These are phyloP conservation scores for Cucumis cinereus DNA, from an alignment of 306 rosid species.

Conservation along the genomic window DNA sequence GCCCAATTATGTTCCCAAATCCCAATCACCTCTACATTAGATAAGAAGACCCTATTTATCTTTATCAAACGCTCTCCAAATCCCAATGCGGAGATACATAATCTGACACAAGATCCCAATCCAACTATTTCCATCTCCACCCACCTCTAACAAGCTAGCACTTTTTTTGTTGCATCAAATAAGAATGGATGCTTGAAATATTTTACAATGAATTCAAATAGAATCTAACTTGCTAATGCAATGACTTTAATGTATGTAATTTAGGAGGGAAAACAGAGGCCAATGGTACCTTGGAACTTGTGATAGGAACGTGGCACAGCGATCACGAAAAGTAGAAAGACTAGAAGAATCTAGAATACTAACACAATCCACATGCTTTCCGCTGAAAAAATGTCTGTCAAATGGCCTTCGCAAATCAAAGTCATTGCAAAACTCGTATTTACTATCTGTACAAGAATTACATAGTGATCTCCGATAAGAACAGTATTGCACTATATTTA, in stretches of 20 bases:
- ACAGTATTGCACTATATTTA: not conserved
- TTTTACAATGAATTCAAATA: not conserved
- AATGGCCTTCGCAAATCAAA: conserved; percentile 77
- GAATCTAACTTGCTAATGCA: not conserved
- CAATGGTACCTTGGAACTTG: conserved; percentile 52
- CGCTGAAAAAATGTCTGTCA: conserved; percentile 50
- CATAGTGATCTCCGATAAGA: not conserved
- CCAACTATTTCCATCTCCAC: not conserved
- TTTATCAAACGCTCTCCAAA: not conserved
- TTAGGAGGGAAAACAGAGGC: not conserved
- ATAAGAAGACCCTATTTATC: not conserved
- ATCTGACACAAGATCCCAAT: not conserved
- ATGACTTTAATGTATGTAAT: not conserved
- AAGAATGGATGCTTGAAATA: not conserved
- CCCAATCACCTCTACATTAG: not conserved
- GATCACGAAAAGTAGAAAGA: conserved; percentile 41
- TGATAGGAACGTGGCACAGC: conserved; percentile 53
- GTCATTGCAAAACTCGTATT: conserved; percentile 58
- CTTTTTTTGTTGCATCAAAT: not conserved
- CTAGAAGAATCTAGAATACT: conserved; percentile 51
- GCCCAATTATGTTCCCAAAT: not conserved
- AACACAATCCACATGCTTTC: conserved; percentile 47
- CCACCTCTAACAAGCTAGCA: not conserved
- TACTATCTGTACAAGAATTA: conserved; percentile 28
- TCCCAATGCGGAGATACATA: not conserved